Conservation (phyloP, 2,329 filamentous ascomycete genomes). For the Ceratocystis albifundus region DNA sequence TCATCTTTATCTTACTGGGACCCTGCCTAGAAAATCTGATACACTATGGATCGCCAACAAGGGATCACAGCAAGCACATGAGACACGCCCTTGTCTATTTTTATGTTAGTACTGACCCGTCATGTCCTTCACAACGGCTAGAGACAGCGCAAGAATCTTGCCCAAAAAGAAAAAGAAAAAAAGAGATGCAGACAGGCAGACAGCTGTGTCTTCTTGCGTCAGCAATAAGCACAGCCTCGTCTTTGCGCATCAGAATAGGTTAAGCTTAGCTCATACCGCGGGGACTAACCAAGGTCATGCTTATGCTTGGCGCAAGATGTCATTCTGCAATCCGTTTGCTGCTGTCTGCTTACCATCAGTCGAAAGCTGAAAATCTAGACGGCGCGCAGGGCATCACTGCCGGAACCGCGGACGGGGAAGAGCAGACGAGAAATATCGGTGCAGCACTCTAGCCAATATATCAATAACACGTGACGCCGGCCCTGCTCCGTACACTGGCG, state of each 20-base stretch:
- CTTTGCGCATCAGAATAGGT: background rate
- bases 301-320: background rate
- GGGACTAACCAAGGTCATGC: background rate
- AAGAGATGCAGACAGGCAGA: too few species aligned
- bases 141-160: background rate
- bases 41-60: slow-evolving; percentile 3
- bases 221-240: background rate
- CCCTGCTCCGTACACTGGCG: too few species aligned
- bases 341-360: too few species aligned
- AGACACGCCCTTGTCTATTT: background rate
- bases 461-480: background rate
- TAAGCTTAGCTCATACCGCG: background rate
- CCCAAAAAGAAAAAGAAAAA: background rate
- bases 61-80: background rate
- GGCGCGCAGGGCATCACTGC: too few species aligned
- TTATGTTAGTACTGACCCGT: background rate
- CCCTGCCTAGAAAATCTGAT: background rate
- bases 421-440: background rate
- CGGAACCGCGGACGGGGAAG: background rate
- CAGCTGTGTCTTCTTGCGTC: background rate
- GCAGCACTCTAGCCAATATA: too few species aligned
- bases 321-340: background rate
- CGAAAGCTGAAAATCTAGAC: too few species aligned
- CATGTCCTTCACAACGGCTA: too few species aligned
- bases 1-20: background rate